Base-by-base conservation (phyloP, 2,329 filamentous ascomycete species). In the Fusarium sarcochroum region DNA sequence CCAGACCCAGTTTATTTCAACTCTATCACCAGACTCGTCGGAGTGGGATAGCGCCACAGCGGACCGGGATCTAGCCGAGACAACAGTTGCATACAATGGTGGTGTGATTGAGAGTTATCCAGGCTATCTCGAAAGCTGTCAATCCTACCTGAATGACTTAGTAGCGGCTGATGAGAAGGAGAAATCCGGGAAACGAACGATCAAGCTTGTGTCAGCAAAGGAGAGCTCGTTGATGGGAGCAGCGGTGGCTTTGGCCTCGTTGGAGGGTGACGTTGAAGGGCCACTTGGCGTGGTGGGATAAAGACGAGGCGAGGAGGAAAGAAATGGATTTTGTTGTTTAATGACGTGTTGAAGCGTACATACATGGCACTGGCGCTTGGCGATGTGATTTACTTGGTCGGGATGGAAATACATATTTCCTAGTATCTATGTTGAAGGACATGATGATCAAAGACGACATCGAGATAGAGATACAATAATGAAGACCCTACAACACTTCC, bases 51-150 rank as follows among this genome's bases (percentile, higher is more conserved):
- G 85, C 35, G 80, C 86, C 1, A 87, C 89, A 69, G 79, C 80
- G 17, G 88, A 88, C 66, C 80, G 80, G 3, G 77, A 81, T 42
- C 75, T 85, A 9, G 74, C 76, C 34, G 79, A 81, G 57, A 89
- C 87, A 5, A 84, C 87, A 3, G 87, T 95, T n/a, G 91, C 91
- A 5, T 94, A 91, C 79, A 94, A 93, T 74, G 92, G 92, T 44
- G 91, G 90, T 27, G 91, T 95, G 49, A 89, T 94, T 51, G 91
- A 94, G 78, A 90, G 90, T 71, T 95, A 94, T 74, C 91, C 92
- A 0, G 81, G 83, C 9, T 95, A 93, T 77, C 82, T 86, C 21
- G 79, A 78, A 32, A 83, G 81, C 41, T 90, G 89, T 73, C 91
- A 94, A 76, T 76, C 76, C 7, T 89, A 89, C 70, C 79, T 94